Evolutionary conservation across 306 rosid species (phyloP).

Genomic region (Acmispon strigosus): DNA sequence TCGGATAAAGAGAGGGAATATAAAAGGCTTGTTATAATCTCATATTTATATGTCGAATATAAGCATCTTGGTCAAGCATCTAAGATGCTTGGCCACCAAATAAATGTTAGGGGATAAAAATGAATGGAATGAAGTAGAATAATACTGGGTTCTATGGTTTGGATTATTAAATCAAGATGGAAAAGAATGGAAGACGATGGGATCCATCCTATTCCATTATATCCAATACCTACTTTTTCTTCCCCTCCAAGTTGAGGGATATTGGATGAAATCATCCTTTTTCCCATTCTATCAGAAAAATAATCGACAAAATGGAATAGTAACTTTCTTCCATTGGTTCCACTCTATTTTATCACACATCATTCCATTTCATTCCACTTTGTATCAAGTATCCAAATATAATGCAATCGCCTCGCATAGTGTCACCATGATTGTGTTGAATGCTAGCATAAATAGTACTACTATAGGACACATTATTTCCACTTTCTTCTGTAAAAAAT

Average conservation of each 20-base stretch:
- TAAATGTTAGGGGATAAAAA: not conserved
- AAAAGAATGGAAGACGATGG: no score
- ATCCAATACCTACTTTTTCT: not conserved
- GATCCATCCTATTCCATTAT: not conserved
- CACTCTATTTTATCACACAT: not conserved
- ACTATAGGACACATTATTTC: not conserved
- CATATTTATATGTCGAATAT: not conserved
- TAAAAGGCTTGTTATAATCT: not conserved
- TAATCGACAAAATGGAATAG: not conserved
- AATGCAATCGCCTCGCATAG: not conserved
- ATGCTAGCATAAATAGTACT: not conserved
- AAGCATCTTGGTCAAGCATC: not conserved
- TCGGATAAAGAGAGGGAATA: not conserved
- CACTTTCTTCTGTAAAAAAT: not conserved
- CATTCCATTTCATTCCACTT: not conserved
- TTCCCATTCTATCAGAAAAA: not conserved
- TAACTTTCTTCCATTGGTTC: not conserved
- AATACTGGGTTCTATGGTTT: no score
- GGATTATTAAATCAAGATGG: no score
- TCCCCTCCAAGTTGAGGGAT: not conserved
- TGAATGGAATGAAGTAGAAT: no score
- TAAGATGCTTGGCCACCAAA: not conserved
- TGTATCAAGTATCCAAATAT: not conserved
- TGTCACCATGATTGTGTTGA: not conserved
- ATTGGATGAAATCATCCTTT: not conserved